phyloP scores from a whole-genome alignment of 2,329 filamentous ascomycete genomes.

The Neurospora crassa region DNA sequence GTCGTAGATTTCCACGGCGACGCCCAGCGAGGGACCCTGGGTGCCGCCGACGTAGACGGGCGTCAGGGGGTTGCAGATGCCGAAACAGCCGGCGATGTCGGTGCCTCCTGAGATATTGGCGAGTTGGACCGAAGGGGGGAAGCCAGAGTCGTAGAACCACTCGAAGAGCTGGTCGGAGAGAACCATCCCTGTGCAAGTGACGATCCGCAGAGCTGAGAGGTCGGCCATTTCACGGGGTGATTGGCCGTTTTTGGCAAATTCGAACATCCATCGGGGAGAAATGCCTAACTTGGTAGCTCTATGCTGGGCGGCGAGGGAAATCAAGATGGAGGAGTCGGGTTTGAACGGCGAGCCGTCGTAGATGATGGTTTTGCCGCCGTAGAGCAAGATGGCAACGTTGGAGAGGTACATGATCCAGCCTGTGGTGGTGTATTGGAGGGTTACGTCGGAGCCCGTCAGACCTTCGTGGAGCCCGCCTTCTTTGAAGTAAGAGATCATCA shows the following conservation, averaged over 20 bases:
- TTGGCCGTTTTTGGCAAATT: constrained; percentile 56
- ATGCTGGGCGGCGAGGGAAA: constrained; percentile 53
- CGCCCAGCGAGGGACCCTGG: constrained; percentile 39
- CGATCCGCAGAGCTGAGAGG: constrained; percentile 48
- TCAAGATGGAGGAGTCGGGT: constrained; percentile 54
- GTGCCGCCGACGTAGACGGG: constrained; percentile 53
- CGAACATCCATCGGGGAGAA: constrained; percentile 67
- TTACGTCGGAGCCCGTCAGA: constrained; percentile 28
- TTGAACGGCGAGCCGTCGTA: constrained; percentile 79
- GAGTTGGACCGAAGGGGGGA: constrained; percentile 57
- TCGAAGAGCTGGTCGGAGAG: constrained; percentile 67
- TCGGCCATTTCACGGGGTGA: constrained; percentile 53
- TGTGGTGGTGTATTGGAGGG: constrained; percentile 53
- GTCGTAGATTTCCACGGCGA: constrained; percentile 51
- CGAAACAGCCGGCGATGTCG: constrained; percentile 58
- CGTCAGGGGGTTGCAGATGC: constrained; percentile 55
- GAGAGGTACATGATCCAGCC: constrained; percentile 85
- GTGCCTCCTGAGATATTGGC: constrained; percentile 70
- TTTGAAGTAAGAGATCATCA: constrained; percentile 45
- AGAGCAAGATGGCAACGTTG: constrained; percentile 47
- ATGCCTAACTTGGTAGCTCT: constrained; percentile 64
- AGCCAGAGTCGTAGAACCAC: constrained; percentile 66
- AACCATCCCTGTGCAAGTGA: constrained; percentile 74
- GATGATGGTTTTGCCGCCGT: constrained; percentile 54
- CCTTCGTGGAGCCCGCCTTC: constrained; percentile 48